Evolutionary conservation across 495 filamentous ascomycete species (phyloP).

Genomic region (Parachaetomium inaequale): DNA sequence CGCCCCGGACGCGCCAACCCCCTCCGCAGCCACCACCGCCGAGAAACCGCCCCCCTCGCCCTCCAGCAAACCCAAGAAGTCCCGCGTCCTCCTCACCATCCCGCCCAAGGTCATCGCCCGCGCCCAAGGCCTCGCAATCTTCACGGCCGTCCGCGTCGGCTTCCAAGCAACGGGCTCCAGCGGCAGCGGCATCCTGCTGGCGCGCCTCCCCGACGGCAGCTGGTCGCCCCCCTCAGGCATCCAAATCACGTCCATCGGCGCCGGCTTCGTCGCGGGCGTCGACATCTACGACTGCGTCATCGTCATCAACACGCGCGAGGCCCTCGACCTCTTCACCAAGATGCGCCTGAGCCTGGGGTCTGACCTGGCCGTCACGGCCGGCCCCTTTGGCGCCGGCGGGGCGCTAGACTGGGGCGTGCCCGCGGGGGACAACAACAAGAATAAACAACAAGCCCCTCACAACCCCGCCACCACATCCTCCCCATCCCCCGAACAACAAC

Average conservation of each 20-base stretch:
- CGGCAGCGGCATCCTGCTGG: constrained; percentile 68
- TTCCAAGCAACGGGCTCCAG: constrained; percentile 77
- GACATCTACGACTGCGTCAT: constrained; percentile 85
- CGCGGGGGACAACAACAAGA: constrained; percentile 16
- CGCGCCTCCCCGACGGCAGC: constrained; percentile 62
- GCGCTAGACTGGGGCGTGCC: constrained; percentile 53
- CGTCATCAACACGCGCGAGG: constrained; percentile 72
- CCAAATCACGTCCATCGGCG: constrained; percentile 67
- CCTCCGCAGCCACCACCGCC: constrained; percentile 9
- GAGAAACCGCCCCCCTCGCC: constrained; percentile 9
- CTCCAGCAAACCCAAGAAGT: constrained; percentile 25
- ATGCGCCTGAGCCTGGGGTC: constrained; percentile 70
- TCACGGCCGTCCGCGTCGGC: constrained; percentile 78
- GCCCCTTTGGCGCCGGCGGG: constrained; percentile 68
- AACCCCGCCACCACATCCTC: neutral
- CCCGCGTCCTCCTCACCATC: constrained; percentile 59
- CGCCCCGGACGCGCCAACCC: neutral
- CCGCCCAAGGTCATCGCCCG: constrained; percentile 67
- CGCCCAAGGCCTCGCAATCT: constrained; percentile 75
- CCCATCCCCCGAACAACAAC: too few species aligned
- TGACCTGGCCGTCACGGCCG: constrained; percentile 69
- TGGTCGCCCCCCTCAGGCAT: constrained; percentile 79
- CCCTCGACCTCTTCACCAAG: constrained; percentile 68
- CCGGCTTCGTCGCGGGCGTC: constrained; percentile 73
- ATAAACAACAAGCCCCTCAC: neutral